A percentile compares a stretch with the other conserved stretches of the same genome.
phyloP scores from a whole-genome alignment of 306 rosid genomes.

The Castanopsis chinensis region DNA sequence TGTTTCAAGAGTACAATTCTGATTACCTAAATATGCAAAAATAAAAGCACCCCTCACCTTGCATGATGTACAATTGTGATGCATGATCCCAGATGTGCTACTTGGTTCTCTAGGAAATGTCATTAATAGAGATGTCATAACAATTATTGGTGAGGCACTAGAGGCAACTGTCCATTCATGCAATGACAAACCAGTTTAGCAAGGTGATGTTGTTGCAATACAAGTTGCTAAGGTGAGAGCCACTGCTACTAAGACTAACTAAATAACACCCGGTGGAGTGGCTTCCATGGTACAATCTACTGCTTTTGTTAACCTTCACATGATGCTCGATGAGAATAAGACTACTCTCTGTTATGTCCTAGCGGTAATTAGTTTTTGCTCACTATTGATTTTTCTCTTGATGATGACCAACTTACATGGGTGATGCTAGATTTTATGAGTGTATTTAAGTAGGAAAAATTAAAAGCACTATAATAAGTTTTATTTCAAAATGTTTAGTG shows the following conservation, averaged over 20 bases:
- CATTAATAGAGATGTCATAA: conserved; percentile 35
- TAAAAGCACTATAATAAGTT: no score
- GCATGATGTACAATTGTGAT: conserved; percentile 1
- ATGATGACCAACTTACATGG: no score
- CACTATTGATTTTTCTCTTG: background rate
- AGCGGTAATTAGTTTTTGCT: conserved; percentile 9
- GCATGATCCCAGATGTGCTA: conserved; percentile 43
- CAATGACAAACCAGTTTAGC: conserved; percentile 43
- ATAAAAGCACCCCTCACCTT: no score
- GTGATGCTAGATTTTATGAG: no score
- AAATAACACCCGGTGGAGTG: conserved; percentile 26
- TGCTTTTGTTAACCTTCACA: conserved; percentile 34
- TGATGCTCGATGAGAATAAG: conserved; percentile 14
- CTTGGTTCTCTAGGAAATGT: conserved; percentile 24
- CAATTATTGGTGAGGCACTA: conserved; percentile 33
- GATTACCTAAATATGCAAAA: no score
- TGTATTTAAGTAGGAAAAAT: no score
- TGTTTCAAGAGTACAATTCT: no score
- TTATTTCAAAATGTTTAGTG: no score
- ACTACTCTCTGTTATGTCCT: conserved; percentile 45
- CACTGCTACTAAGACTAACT: conserved; percentile 9
- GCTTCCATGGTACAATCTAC: conserved; percentile 51
- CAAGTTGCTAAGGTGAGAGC: conserved; percentile 53
- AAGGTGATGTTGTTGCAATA: conserved; percentile 56
- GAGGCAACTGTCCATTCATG: conserved; percentile 44